Percentiles rank a stretch among this genome's conserved stretches.
Conservation (phyloP, 2,329 filamentous ascomycete genomes). For the Fusarium camptoceras region DNA sequence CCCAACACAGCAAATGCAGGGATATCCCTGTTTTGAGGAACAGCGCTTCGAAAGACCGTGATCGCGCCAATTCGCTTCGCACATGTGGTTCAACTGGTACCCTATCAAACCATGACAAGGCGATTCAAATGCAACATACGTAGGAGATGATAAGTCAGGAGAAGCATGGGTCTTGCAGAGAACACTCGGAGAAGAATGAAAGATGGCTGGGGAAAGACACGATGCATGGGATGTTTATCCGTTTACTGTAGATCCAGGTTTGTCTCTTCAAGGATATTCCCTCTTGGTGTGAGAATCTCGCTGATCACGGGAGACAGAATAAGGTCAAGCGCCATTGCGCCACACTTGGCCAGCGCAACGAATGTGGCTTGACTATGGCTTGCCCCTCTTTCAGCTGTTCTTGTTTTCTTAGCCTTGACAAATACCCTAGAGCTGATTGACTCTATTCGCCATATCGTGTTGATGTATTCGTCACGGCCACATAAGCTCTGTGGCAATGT, state of each 20-base stretch:
- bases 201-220: conserved; percentile 27
- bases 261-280: conserved; percentile 26
- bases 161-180: conserved; percentile 7
- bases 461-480: conserved; percentile 11
- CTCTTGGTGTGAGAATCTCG: neutral
- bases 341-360: conserved; percentile 15
- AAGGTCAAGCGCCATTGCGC: conserved; percentile 15
- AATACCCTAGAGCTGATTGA: conserved; percentile 6
- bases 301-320: conserved; percentile 5
- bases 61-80: conserved; percentile 35
- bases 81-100: conserved; percentile 44
- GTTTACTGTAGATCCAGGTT: conserved; percentile 25
- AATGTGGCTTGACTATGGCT: conserved; percentile 15
- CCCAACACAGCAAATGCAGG: conserved; percentile 5
- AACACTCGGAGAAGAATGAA: conserved; percentile 9
- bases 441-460: conserved; percentile 9
- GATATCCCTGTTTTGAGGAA: conserved; percentile 32
- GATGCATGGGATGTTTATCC: conserved; percentile 12
- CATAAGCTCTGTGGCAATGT: conserved; percentile 33
- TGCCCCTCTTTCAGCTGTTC: conserved; percentile 34
- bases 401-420: conserved; percentile 6
- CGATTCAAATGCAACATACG: conserved; percentile 17
- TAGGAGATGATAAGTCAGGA: conserved; percentile 8
- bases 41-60: conserved; percentile 16
- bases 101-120: conserved; percentile 46